Evolutionary conservation across 2,329 filamentous ascomycete species (phyloP), one percentile per base, ranked within the genome.

Genomic region (Magnaporthiopsis poae): DNA sequence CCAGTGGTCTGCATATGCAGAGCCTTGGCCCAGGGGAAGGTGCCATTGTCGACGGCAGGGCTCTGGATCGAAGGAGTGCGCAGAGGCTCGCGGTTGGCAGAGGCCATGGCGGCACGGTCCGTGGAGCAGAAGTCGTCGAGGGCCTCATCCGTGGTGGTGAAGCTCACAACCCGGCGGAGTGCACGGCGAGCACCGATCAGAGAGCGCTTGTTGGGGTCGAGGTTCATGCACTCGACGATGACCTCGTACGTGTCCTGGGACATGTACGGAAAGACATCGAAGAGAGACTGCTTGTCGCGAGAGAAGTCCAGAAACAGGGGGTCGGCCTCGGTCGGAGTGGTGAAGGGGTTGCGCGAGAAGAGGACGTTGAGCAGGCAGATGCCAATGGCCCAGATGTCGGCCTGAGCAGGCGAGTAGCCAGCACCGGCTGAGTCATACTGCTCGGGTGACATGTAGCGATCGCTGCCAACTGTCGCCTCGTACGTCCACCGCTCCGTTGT

Each of bases 381-480:
- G 69, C 95, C 95, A 74, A 99, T 90, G 67, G 95, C 92, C 95
- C 95, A 99, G 72, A 97, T 88, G 76, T 99, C 95, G 65, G 95
- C 95, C 79, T 95, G 88, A 62, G 91, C 91, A 62, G 95, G 93
- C 66, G 92, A 94, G 80, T 99, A 99, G 68, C 95, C 95, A 69
- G 86, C 87, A 69, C 88, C 89, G 71, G 88, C 87, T 65, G 93
- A 92, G 76, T 98, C 94, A 73, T 95, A 98, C 78, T 99, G 95
- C 79, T 99, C 95, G 5, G 95, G 95, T 66, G 95, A 93, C 95
- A 99, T 99, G 81, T 99, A 99, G 66, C 95, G 92, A 76, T 99
- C 95, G 76, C 95, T 98, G 71, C 95, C 95, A 62, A 99, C 95
- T 69, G 91, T 95, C 69, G 90, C 89, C 81, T 99, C 95, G 73